Conservation (phyloP, 306 rosid species). For the Betula pendula region DNA sequence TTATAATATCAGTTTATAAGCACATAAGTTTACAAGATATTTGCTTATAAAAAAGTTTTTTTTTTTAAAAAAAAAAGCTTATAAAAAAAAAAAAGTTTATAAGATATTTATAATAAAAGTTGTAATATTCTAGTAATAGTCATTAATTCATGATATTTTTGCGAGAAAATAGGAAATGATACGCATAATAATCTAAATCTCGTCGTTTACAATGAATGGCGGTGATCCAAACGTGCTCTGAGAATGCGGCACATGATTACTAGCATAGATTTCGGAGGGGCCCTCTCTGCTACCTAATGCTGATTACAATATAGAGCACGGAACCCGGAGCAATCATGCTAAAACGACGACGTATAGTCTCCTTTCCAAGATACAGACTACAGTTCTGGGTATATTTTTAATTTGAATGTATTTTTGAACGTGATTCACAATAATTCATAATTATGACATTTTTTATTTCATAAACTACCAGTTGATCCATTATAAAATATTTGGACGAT, state of each 20-base stretch:
- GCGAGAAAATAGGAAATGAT: neutral
- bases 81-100: no score
- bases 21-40: no score
- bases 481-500: no score
- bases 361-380: neutral
- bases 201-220: neutral
- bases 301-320: neutral
- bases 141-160: slow-evolving; percentile 16
- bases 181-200: neutral
- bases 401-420: neutral
- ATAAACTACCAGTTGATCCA: no score
- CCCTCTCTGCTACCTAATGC: neutral
- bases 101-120: no score
- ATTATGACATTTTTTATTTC: no score
- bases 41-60: no score
- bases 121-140: no score
- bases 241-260: slow-evolving; percentile 10
- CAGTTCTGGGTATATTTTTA: no score
- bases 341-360: neutral
- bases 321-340: neutral
- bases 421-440: neutral
- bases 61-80: no score
- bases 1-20: no score
- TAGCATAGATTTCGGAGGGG: neutral
- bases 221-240: neutral